Evolutionary conservation across 2,329 filamentous ascomycete species (phyloP).

Genomic region (Madurella fahalii): DNA sequence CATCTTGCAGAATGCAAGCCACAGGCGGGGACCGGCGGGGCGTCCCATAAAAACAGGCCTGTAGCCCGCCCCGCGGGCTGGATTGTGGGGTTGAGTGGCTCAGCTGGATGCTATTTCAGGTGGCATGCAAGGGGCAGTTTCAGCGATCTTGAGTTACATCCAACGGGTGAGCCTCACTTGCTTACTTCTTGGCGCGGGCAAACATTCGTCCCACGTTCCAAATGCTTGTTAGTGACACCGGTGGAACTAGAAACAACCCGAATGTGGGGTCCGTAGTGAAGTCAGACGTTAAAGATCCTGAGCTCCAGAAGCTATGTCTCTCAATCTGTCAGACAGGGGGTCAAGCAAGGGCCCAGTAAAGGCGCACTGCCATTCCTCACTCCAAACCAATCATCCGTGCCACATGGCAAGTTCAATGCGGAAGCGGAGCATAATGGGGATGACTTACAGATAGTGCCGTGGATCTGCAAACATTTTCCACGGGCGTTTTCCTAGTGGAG

Average conservation of each 20-base stretch:
- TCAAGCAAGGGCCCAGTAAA: too few relatives aligned
- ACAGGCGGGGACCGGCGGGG: not conserved
- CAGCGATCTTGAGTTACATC: constrained; percentile 5
- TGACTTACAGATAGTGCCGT: not conserved
- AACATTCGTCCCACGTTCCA: constrained; percentile 4
- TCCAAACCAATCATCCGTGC: not conserved
- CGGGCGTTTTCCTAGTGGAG: not conserved
- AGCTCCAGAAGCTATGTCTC: too few relatives aligned
- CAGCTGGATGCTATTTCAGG: constrained; percentile 10
- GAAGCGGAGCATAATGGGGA: not conserved
- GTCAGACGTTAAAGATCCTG: too few relatives aligned
- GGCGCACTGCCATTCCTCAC: too few relatives aligned
- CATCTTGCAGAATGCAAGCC: too few relatives aligned
- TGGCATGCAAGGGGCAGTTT: not conserved
- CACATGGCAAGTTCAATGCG: not conserved
- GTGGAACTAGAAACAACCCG: too few relatives aligned
- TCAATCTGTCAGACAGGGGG: too few relatives aligned
- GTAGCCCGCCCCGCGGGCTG: not conserved
- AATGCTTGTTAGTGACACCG: not conserved
- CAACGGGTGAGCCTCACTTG: not conserved
- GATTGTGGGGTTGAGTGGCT: not conserved
- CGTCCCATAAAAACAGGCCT: not conserved
- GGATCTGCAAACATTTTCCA: not conserved
- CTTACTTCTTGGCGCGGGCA: constrained; percentile 17
- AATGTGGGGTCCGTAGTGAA: too few relatives aligned